Evolutionary conservation across 1,284 basidiomycete species (phyloP), one percentile per base, ranked within the genome.

Genomic region (Boletus mariae): DNA sequence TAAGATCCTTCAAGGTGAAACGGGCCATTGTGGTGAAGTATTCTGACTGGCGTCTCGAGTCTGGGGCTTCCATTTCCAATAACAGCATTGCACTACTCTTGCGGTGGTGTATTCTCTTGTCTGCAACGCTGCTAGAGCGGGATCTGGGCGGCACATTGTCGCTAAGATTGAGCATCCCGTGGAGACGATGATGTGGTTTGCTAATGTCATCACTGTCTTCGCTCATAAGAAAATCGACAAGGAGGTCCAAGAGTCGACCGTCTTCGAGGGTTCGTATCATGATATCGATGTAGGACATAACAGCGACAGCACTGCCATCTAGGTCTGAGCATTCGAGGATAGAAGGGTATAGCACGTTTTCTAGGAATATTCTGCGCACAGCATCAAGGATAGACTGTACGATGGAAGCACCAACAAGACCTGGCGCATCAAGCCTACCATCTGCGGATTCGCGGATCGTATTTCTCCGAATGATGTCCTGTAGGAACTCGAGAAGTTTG

Each of bases 221-320:
- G 64, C 81, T 92, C 63, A 90, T 80, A 32, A 94, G 79, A 70
- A 92, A 94, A 47, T 83, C 76, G 45, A 94, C 78, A 12, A 94
- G 72, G n/a, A 87, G 72, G 55, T 86, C 82, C 4, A 80, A 80
- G 35, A 94, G 76, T 49, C 79, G 80, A 23, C 88, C 87, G 41
- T 85, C 78, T 51, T 84, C 81, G 13, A 95, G 77, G 0, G 87
- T 90, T 46, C 85, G 80, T 49, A 95, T 80, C 74, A 94, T 87
- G 63, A 91, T 82, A 57, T 98, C 92, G 57, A 98, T 86, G 64
- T 99, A 98, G n/a, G 90, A 93, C 81, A 98, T 87, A 49, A 98
- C 94, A 2, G 96, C 96, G 1, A 97, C 90, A 0, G 94, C 91
- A 59, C 94, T 97, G 25, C 95, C 95, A 69, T 99, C 95, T 6